Evolutionary conservation across 495 filamentous ascomycete species (phyloP).

Genomic region (Platismatia glauca): DNA sequence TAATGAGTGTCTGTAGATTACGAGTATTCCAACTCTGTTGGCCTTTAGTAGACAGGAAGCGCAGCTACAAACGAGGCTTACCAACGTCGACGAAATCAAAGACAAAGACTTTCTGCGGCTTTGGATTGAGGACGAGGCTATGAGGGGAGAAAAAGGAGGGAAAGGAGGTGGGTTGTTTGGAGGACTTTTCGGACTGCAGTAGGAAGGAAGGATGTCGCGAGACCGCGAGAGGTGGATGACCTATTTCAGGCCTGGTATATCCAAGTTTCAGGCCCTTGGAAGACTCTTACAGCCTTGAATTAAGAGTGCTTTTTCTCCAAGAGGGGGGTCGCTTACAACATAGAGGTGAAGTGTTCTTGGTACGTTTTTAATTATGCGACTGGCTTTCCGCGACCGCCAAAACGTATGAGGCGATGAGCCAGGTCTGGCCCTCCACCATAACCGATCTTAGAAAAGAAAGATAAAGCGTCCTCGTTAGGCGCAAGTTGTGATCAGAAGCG

Average conservation of each 20-base stretch:
- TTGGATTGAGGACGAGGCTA: conserved; percentile 54
- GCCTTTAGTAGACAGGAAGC: conserved; percentile 55
- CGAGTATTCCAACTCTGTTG: conserved; percentile 56
- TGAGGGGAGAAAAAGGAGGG: conserved; percentile 41
- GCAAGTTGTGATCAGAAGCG: neutral
- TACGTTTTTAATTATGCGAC: neutral
- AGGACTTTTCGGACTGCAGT: conserved; percentile 38
- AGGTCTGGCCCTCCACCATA: neutral
- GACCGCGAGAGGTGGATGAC: neutral
- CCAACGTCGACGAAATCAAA: conserved; percentile 43
- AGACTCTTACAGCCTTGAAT: neutral
- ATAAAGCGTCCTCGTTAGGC: neutral
- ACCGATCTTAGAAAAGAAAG: neutral
- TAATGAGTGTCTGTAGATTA: conserved; percentile 33
- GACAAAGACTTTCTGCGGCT: conserved; percentile 46
- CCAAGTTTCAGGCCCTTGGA: neutral
- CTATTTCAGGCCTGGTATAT: neutral
- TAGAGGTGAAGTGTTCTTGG: neutral
- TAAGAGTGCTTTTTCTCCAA: neutral
- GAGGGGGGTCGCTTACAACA: neutral
- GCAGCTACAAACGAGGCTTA: conserved; percentile 45
- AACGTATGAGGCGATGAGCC: neutral
- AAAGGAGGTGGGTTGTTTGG: conserved; percentile 33
- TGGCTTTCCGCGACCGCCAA: neutral
- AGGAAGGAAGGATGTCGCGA: conserved; percentile 1